Percentiles rank a stretch among this genome's conserved stretches.
phyloP scores from a whole-genome alignment of 139 green algal species.

The Chlamydomonas sp. region DNA sequence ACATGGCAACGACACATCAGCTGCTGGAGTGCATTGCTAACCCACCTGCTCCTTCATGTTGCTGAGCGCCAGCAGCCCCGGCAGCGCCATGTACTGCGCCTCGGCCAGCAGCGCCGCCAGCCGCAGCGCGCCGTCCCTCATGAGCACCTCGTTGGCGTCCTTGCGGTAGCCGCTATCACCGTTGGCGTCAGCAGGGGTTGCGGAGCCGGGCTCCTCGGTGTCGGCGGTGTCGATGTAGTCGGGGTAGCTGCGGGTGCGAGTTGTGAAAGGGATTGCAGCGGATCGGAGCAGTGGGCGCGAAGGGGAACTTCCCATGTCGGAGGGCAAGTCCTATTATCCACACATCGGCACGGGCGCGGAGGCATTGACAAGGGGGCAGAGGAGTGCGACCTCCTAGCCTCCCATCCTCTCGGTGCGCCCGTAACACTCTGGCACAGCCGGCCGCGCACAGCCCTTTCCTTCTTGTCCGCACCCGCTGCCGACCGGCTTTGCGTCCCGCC shows the following conservation, averaged over 20 bases:
- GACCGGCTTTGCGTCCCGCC: not conserved
- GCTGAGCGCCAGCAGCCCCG: conserved; percentile 68
- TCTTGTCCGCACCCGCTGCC: not conserved
- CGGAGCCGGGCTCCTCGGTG: not conserved
- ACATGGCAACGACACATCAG: not conserved
- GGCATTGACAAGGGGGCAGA: no score
- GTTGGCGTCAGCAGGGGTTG: not conserved
- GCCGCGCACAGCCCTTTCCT: not conserved
- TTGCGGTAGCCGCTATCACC: conserved; percentile 65
- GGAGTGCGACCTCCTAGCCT: no score
- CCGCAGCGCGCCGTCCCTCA: conserved; percentile 69
- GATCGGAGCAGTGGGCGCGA: not conserved
- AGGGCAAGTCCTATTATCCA: not conserved
- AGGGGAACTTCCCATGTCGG: not conserved
- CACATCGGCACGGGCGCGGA: no score
- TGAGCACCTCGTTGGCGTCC: conserved; percentile 94
- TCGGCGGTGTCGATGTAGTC: not conserved
- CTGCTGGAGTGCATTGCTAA: not conserved
- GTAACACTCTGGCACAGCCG: not conserved
- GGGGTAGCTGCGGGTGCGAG: not conserved
- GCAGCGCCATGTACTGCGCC: conserved; percentile 81
- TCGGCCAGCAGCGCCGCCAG: conserved; percentile 69
- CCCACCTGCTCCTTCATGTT: conserved; percentile 39
- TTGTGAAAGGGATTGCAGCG: not conserved
- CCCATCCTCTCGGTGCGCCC: no score